Percentiles rank a stretch among this genome's conserved stretches.
These are phyloP conservation scores for Penicillium sclerotigenum DNA, from an alignment of 2,329 filamentous ascomycete genomes.

Conservation along the genomic window DNA sequence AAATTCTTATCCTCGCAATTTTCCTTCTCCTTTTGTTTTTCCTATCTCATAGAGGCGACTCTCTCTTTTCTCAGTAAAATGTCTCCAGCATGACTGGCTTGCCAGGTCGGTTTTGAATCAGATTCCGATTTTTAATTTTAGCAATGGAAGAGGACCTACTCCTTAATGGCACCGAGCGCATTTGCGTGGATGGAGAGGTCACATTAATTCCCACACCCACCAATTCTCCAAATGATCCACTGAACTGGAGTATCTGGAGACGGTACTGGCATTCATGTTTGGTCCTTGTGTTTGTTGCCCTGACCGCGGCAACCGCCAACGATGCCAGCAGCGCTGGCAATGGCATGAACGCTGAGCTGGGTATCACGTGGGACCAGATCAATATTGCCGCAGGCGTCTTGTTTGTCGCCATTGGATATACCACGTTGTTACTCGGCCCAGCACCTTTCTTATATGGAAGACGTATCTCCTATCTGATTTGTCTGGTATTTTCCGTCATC, in stretches of 20 bases:
- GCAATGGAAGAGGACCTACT: slow-evolving; percentile 14
- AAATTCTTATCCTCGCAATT: not conserved
- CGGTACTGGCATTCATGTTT: slow-evolving; percentile 53
- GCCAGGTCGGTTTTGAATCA: not conserved
- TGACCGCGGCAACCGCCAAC: slow-evolving; percentile 57
- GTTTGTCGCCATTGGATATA: slow-evolving; percentile 57
- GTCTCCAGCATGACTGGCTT: slow-evolving; percentile 5
- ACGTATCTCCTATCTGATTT: slow-evolving; percentile 54
- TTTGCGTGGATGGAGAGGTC: slow-evolving; percentile 42
- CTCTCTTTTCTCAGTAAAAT: not conserved
- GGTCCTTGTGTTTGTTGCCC: slow-evolving; percentile 53
- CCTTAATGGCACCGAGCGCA: slow-evolving; percentile 27
- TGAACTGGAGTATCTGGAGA: slow-evolving; percentile 50
- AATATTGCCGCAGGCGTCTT: slow-evolving; percentile 58
- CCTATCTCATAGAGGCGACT: not conserved
- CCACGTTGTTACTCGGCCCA: slow-evolving; percentile 53
- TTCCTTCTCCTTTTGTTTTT: not conserved
- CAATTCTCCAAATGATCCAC: slow-evolving; percentile 51
- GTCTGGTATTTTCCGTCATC: slow-evolving; percentile 48
- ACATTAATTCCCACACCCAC: slow-evolving; percentile 55
- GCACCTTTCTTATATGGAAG: slow-evolving; percentile 55
- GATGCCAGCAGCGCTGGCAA: slow-evolving; percentile 53
- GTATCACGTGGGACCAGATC: slow-evolving; percentile 52
- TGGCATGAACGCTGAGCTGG: slow-evolving; percentile 50
- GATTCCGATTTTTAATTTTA: slow-evolving; percentile 4